Evolutionary conservation across 2,329 filamentous ascomycete species (phyloP), one percentile per base, ranked within the genome.

Genomic region (Salinomyces thailandicus): DNA sequence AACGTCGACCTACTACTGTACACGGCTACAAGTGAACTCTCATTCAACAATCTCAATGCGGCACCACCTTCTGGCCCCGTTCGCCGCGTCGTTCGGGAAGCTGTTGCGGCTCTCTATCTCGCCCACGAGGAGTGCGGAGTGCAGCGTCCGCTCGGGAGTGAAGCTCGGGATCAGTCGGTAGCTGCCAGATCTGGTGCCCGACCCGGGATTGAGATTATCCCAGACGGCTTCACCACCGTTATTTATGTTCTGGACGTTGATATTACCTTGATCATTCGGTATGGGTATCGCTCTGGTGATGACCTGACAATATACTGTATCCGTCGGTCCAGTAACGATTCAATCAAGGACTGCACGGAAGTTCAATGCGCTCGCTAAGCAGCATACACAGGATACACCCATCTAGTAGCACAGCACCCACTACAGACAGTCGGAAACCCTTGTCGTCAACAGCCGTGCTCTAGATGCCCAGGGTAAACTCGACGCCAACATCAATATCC

Each of bases 401-500:
- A 26, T 26, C 22, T 26, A 26, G 22, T 26, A 26, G 9, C 9
- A 26, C 22, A 26, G n/a, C 22, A n/a, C 22, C 22, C 22, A n/a
- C 22, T n/a, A n/a, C 22, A 26, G 22, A 8, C 22, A 26, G 9
- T 9, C 9, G 22, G n/a, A 26, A n/a, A 26, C 9, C 9, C 22
- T 9, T 26, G 22, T 26, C n/a, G n/a, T n/a, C n/a, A n/a, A 26
- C 22, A 26, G 9, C 22, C 9, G 22, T 9, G 22, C 22, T 26
- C 22, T 84, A 96, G 71, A 95, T 95, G 69, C 86, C 89, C 59
- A 94, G 75, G 53, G 79, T 83, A 68, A 93, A 94, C 69, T 93
- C 85, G 54, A 96, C 89, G 55, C 87, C 89, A 49, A 96, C 89
- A 58, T 96, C 91, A 58, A 95, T 95, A 54, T 95, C 87, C 56